phyloP scores from a whole-genome alignment of 2,329 filamentous ascomycete species.

The Penicillium sp. region DNA sequence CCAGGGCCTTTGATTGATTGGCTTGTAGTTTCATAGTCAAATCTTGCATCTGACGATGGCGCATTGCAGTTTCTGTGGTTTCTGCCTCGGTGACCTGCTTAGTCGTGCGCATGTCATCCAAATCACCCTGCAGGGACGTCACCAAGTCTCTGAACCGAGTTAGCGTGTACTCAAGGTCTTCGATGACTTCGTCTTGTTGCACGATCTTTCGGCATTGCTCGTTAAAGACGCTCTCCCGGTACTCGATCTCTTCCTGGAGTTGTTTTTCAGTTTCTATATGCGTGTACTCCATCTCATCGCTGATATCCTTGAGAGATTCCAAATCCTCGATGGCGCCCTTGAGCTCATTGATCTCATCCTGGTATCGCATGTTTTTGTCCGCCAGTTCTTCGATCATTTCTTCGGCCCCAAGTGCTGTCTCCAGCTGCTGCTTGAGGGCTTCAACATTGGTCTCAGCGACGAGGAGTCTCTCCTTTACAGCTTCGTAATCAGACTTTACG shows the following conservation, averaged over 20 bases:
- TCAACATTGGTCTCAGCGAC: conserved; percentile 72
- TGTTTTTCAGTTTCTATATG: conserved; percentile 92
- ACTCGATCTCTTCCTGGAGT: conserved; percentile 87
- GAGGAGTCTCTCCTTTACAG: conserved; percentile 67
- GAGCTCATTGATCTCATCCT: conserved; percentile 78
- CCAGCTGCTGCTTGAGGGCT: conserved; percentile 84
- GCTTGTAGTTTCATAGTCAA: conserved; percentile 90
- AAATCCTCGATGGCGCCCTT: conserved; percentile 79
- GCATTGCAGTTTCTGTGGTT: conserved; percentile 81
- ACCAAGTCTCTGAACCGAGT: conserved; percentile 86
- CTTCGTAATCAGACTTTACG: conserved; percentile 66
- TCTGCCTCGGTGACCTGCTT: conserved; percentile 90
- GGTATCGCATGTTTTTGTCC: conserved; percentile 78
- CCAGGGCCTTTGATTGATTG: conserved; percentile 84
- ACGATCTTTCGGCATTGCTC: conserved; percentile 70
- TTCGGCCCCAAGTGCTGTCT: conserved; percentile 81
- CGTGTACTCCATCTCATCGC: conserved; percentile 89
- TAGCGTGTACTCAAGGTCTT: conserved; percentile 87
- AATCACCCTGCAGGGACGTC: conserved; percentile 74
- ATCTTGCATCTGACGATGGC: conserved; percentile 92
- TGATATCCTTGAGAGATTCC: conserved; percentile 84
- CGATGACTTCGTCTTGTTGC: conserved; percentile 74
- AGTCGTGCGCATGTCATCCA: conserved; percentile 88
- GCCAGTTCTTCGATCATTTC: conserved; percentile 92
- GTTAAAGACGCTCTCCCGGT: conserved; percentile 76